Base-by-base conservation (phyloP, 352 stramenopile species). In the Phytophthora sp. region DNA sequence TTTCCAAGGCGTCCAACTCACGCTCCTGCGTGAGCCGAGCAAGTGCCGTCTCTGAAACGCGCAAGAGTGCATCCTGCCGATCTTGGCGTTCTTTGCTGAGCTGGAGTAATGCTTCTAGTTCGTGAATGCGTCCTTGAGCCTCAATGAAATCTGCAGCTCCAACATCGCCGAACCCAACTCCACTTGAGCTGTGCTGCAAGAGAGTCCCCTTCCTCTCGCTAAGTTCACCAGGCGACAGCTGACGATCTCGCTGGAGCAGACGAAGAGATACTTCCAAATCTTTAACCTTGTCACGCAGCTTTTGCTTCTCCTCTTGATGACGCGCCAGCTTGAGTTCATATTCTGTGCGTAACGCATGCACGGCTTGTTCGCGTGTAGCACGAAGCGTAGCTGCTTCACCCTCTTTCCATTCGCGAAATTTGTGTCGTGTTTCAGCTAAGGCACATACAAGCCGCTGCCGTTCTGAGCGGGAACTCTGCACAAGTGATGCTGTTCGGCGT, bases 401-500 rank as follows among this genome's bases (percentile, higher is more conserved):
- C 32, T 91, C 79, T 68, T 85, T 86, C 79, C 82, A 91, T 17
- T 88, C 79, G 10, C 79, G 79, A 46, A 91, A 89, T 26, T 89
- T 89, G 39, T 71, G 64, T 6, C 77, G 66, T n/a, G 75, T 84
- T 53, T 91, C 79, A 8, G 76, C 66, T 26, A 89, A 69, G 24
- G 69, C 77, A 6, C 67, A 79, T 6, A 80, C 80, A 10, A 91
- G 64, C 21, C 74, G 74, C 23, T 91, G 72, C 34, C 77, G 79
- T 44, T 91, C 82, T 6, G 82, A 68, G 4, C 38, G 49, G 23
- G 48, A 66, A 17, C 13, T 71, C 26, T 71, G 62, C n/a, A 56
- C 26, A 0, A 71, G 27, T 43, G 46, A 24, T 11, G 62, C 52
- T 1, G 77, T 72, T 12, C 76, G 77, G 15, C 69, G 66, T 8